phyloP scores from a whole-genome alignment of 352 stramenopile species.

The Phytopythium mirpurense region DNA sequence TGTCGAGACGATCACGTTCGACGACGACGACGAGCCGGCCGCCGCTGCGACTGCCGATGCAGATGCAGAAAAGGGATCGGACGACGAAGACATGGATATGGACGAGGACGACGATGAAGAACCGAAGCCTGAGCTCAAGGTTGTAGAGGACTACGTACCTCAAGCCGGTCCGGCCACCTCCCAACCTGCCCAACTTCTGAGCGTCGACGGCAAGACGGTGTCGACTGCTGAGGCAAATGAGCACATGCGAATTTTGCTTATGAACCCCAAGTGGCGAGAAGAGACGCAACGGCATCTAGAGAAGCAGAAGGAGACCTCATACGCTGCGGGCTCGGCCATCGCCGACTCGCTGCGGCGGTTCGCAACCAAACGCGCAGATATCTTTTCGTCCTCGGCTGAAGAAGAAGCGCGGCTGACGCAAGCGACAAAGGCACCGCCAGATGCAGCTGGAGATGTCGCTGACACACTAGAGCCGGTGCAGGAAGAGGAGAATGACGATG shows the following conservation, averaged over 20 bases:
- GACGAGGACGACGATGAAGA: slow-evolving; percentile 72
- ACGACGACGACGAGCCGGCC: slow-evolving; percentile 63
- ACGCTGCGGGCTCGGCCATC: slow-evolving; percentile 93
- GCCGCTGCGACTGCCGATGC: slow-evolving; percentile 15
- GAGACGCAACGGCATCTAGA: slow-evolving; percentile 94
- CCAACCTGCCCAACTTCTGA: slow-evolving; percentile 43
- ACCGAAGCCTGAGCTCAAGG: slow-evolving; percentile 58
- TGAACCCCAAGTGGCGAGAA: slow-evolving; percentile 98
- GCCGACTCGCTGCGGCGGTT: slow-evolving; percentile 93
- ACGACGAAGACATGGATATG: slow-evolving; percentile 90
- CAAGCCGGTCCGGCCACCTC: slow-evolving; percentile 18
- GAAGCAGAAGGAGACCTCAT: slow-evolving; percentile 96
- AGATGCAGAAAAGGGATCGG: slow-evolving; percentile 36
- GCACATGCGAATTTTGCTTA: slow-evolving; percentile 98
- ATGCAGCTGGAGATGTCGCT: slow-evolving; percentile 16
- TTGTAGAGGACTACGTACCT: slow-evolving; percentile 86
- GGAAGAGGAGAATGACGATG: slow-evolving; percentile 45
- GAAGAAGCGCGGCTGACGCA: slow-evolving; percentile 72
- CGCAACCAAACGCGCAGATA: slow-evolving; percentile 89
- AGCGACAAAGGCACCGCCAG: slow-evolving; percentile 26
- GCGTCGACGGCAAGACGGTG: slow-evolving; percentile 88
- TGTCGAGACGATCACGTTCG: slow-evolving; percentile 98
- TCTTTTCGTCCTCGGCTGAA: slow-evolving; percentile 90
- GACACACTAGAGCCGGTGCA: slow-evolving; percentile 17
- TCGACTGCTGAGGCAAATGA: slow-evolving; percentile 90